These are phyloP conservation scores for Scedosporium boydii DNA, from an alignment of 2,329 filamentous ascomycete genomes.

Conservation along the genomic window DNA sequence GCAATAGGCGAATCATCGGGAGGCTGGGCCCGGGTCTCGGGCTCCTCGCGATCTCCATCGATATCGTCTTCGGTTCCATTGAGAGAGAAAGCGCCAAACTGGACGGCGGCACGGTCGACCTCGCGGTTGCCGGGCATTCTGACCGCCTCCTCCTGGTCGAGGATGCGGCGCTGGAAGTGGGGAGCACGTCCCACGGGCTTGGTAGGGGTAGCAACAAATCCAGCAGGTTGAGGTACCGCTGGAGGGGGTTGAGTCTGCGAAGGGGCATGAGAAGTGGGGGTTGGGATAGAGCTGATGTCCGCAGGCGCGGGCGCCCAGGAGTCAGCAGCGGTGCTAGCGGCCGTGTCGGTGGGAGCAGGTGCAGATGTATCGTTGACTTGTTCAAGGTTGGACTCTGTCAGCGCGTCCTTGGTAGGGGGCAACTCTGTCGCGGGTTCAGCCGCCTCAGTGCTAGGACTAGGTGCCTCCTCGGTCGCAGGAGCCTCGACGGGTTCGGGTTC, in stretches of 20 bases:
- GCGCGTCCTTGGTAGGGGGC: slow-evolving; percentile 65
- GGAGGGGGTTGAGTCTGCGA: slow-evolving; percentile 47
- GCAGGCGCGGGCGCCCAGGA: slow-evolving; percentile 64
- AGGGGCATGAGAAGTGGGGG: slow-evolving; percentile 58
- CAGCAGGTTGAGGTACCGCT: slow-evolving; percentile 40
- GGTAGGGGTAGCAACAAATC: slow-evolving; percentile 76
- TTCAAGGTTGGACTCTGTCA: slow-evolving; percentile 88
- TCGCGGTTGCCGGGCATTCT: slow-evolving; percentile 97
- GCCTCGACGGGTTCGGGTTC: slow-evolving; percentile 23
- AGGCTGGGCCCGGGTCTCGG: slow-evolving; percentile 87
- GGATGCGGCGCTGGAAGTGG: slow-evolving; percentile 59
- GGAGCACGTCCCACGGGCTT: slow-evolving; percentile 32
- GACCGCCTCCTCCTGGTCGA: slow-evolving; percentile 95
- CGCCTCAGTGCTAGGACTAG: slow-evolving; percentile 23
- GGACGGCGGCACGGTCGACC: slow-evolving; percentile 83
- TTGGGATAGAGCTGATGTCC: slow-evolving; percentile 50
- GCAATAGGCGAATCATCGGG: slow-evolving; percentile 86
- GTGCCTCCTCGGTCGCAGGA: slow-evolving; percentile 21
- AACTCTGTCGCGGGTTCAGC: slow-evolving; percentile 46
- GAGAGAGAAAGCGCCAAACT: slow-evolving; percentile 92
- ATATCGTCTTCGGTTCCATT: slow-evolving; percentile 79
- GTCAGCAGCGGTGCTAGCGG: slow-evolving; percentile 80
- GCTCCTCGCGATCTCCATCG: slow-evolving; percentile 88
- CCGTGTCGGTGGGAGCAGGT: slow-evolving; percentile 61
- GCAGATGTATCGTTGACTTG: slow-evolving; percentile 75